Base-by-base conservation (phyloP, 345 rosid genomes). In the Lenwebbia sp. region DNA sequence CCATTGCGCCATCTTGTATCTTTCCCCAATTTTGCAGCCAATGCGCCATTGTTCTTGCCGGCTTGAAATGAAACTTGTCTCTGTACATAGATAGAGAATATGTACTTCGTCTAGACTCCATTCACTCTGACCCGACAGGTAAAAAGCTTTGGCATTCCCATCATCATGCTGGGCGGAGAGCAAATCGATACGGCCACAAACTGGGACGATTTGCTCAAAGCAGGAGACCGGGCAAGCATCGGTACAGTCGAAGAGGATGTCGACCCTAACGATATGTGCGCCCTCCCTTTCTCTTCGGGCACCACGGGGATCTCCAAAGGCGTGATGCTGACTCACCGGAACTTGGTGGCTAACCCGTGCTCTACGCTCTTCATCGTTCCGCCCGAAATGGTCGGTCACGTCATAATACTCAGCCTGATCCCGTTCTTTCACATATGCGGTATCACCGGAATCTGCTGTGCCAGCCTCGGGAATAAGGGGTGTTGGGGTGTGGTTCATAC, bases 201-300 rank as follows among this genome's bases (percentile, higher is more conserved):
- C 86, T 97, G 95, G 97, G 90, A 86, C 3, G 93, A 94, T 25
- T 90, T 97, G 54, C 93, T 97, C 28, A 91, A 88, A 56, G 98
- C 99, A n/a, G 99, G 95, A 19, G 98, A 94, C 70, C 87, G 87
- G 17, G 91, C 94, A 0, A 89, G 93, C 84, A 86, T 88, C 33
- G 86, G 54, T 25, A 30, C 54, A 17, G 23, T 83, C 7, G 53
- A 60, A 40, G 92, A 90, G 62, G 88, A 90, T 50, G 88, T 95
- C 76, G 87, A 90, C 83, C 98, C 85, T n/a, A n/a, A 89, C 23
- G 98, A 96, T 84, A 91, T 96, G 4, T 97, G 98, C 74, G 99
- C 99, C 41, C 99, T 97, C 57, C 99, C 99, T 49, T 95, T 97
- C 92, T 97, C 99, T 17, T 97, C 99, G 57, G 99, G 99, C 86